These are phyloP conservation scores for Beauveria bassiana DNA, from an alignment of 2,329 filamentous ascomycete genomes.

Conservation along the genomic window DNA sequence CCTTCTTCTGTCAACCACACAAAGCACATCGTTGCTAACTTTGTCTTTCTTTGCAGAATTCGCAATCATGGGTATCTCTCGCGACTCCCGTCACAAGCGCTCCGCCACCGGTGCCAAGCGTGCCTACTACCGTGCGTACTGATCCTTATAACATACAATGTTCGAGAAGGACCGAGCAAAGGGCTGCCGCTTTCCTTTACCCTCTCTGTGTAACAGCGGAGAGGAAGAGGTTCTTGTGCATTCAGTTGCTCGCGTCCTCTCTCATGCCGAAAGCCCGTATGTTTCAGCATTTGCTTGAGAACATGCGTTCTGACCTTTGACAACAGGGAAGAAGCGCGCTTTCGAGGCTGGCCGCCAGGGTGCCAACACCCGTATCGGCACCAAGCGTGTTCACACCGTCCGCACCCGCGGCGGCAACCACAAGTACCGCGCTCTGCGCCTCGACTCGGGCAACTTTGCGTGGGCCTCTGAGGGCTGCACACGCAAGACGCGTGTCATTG, in stretches of 20 bases:
- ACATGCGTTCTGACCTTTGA: slow-evolving; percentile 68
- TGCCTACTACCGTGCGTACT: slow-evolving; percentile 74
- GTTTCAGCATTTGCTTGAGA: slow-evolving; percentile 24
- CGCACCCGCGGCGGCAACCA: slow-evolving; percentile 97
- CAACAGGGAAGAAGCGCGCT: slow-evolving; percentile 87
- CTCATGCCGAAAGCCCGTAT: slow-evolving; percentile 60
- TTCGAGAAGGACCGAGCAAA: background rate
- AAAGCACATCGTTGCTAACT: slow-evolving; percentile 16
- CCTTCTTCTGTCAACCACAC: background rate
- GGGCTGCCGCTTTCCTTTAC: background rate
- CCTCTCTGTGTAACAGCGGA: background rate
- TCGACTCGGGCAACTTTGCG: slow-evolving; percentile 98
- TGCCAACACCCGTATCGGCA: slow-evolving; percentile 97
- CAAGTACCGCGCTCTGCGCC: slow-evolving; percentile 98
- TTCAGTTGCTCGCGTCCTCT: background rate
- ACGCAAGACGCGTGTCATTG: slow-evolving; percentile 99
- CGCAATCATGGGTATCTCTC: slow-evolving; percentile 98
- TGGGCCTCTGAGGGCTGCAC: slow-evolving; percentile 97
- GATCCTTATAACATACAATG: slow-evolving; percentile 13
- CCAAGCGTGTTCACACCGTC: slow-evolving; percentile 94
- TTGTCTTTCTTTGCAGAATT: slow-evolving; percentile 42
- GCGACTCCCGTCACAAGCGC: slow-evolving; percentile 99
- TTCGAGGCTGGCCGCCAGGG: slow-evolving; percentile 99
- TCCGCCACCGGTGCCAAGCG: slow-evolving; percentile 98
- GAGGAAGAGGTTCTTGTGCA: background rate